A percentile compares a stretch with the other conserved stretches of the same genome.
Conservation (phyloP, 306 rosid species). For the Quercus cerris region DNA sequence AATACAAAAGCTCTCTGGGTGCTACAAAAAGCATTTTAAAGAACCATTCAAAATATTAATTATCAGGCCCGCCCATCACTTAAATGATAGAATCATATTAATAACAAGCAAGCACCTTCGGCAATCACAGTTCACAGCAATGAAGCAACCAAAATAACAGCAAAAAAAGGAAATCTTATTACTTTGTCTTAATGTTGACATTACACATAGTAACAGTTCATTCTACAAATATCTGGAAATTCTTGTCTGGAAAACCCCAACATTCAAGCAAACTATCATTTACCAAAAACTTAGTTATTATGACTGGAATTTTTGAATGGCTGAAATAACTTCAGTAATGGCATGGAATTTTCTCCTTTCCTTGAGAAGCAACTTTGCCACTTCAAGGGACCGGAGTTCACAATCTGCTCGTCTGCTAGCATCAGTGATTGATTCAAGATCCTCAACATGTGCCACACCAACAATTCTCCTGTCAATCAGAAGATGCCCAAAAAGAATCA, state of each 20-base stretch:
- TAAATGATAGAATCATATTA: no score
- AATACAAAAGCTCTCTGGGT: no score
- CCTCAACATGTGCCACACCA: constrained; percentile 91
- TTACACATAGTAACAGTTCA: no score
- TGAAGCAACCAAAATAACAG: no score
- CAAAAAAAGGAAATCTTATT: no score
- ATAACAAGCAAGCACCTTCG: no score
- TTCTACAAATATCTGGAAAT: neutral
- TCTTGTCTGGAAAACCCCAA: neutral
- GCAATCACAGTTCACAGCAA: no score
- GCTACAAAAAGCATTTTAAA: no score
- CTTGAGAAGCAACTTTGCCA: constrained; percentile 73
- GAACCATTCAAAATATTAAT: no score
- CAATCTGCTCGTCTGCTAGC: constrained; percentile 65
- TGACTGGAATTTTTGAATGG: constrained; percentile 43
- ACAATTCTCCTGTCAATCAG: constrained; percentile 69
- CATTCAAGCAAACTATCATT: neutral
- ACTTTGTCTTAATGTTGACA: no score
- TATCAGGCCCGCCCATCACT: no score
- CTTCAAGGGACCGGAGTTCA: constrained; percentile 61
- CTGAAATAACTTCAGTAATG: constrained; percentile 58
- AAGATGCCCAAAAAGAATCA: constrained; percentile 1
- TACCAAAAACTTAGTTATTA: constrained; percentile 1
- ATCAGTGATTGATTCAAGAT: constrained; percentile 71
- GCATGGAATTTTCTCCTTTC: constrained; percentile 56